Evolutionary conservation across 306 rosid genomes (phyloP).

Genomic region (Pyrus pyrifolia): DNA sequence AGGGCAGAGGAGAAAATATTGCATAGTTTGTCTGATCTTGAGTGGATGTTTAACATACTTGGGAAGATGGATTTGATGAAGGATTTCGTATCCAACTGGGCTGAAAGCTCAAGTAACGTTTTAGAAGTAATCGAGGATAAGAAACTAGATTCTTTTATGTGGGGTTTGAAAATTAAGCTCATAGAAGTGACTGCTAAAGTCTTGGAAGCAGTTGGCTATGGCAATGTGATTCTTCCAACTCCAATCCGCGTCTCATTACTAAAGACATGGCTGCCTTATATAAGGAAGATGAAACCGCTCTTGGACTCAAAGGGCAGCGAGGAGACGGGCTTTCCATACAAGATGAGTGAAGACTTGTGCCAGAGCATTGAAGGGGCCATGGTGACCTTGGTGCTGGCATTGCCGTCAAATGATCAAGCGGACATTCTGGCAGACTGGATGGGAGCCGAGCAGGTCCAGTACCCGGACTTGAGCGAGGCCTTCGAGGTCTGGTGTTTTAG

Average conservation of each 20-base stretch:
- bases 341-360: slow-evolving; percentile 75
- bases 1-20: slow-evolving; percentile 40
- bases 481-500: slow-evolving; percentile 95
- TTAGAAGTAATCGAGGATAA: slow-evolving; percentile 49
- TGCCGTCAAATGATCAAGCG: slow-evolving; percentile 93
- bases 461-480: slow-evolving; percentile 83
- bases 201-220: slow-evolving; percentile 91
- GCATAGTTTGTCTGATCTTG: slow-evolving; percentile 66
- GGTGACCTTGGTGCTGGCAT: slow-evolving; percentile 55
- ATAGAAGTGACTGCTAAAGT: slow-evolving; percentile 78
- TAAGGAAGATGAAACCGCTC: slow-evolving; percentile 75
- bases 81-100: slow-evolving; percentile 73
- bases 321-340: slow-evolving; percentile 47
- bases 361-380: slow-evolving; percentile 81
- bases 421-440: slow-evolving; percentile 89
- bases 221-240: slow-evolving; percentile 72
- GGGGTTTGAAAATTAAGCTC: slow-evolving; percentile 77
- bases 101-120: slow-evolving; percentile 45
- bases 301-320: slow-evolving; percentile 49
- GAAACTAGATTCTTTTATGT: slow-evolving; percentile 62
- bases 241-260: slow-evolving; percentile 53
- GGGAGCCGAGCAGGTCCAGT: slow-evolving; percentile 43
- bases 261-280: slow-evolving; percentile 75
- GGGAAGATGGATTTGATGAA: slow-evolving; percentile 84
- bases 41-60: slow-evolving; percentile 81